A percentile compares a stretch with the other conserved stretches of the same genome.
phyloP scores from a whole-genome alignment of 1,284 basidiomycete genomes.

The Pholiota adiposa region DNA sequence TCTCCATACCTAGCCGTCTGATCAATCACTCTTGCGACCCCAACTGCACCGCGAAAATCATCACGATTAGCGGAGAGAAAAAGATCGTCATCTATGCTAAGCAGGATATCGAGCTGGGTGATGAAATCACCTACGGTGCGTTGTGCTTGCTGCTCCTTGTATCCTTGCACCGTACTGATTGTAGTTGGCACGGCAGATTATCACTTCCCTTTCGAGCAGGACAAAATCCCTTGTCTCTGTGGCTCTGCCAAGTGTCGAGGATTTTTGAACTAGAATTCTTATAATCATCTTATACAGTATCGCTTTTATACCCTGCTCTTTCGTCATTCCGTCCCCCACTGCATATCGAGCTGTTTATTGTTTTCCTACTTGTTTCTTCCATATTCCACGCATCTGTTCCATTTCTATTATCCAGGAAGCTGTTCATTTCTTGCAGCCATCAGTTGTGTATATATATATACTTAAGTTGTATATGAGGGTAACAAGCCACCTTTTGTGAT shows the following conservation, averaged over 20 bases:
- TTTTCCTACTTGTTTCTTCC: conserved; percentile 9
- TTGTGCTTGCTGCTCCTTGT: not conserved
- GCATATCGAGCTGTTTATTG: conserved; percentile 27
- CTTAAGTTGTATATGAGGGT: not conserved
- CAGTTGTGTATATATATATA: not conserved
- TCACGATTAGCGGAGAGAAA: conserved; percentile 97
- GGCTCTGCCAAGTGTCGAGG: conserved; percentile 88
- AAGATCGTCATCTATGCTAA: conserved; percentile 99
- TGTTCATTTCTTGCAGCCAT: not conserved
- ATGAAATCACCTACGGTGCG: conserved; percentile 93
- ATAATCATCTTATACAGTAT: conserved; percentile 24
- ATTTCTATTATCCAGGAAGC: not conserved
- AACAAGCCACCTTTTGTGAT: not conserved
- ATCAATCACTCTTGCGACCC: conserved; percentile 99
- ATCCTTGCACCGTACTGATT: not conserved
- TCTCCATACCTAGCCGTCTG: conserved; percentile 66
- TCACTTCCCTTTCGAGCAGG: conserved; percentile 92
- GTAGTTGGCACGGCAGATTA: conserved; percentile 69
- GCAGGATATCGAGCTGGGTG: conserved; percentile 89
- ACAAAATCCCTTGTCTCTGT: conserved; percentile 90
- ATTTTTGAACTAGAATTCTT: conserved; percentile 75
- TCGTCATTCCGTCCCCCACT: conserved; percentile 8
- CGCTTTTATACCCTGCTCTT: conserved; percentile 28
- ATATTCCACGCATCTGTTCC: conserved; percentile 5
- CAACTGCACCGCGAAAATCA: conserved; percentile 97